These are phyloP conservation scores for Clonostachys rosea DNA, from an alignment of 2,329 filamentous ascomycete genomes.

Conservation along the genomic window DNA sequence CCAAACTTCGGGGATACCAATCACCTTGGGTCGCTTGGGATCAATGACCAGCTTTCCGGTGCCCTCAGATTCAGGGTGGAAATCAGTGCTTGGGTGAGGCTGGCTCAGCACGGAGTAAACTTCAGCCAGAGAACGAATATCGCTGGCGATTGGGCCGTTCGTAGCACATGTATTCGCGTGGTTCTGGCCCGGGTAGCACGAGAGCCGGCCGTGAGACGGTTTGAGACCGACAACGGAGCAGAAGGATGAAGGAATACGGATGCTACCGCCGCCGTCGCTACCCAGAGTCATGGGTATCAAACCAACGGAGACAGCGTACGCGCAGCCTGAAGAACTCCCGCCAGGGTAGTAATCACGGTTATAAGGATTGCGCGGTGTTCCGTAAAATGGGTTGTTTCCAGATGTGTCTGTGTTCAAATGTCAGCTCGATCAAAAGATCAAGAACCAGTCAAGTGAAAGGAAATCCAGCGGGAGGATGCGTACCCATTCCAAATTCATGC, in stretches of 20 bases:
- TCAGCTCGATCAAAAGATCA: too few relatives aligned
- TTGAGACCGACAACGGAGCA: constrained; percentile 75
- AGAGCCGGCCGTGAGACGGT: constrained; percentile 63
- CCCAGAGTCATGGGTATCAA: constrained; percentile 69
- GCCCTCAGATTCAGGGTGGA: constrained; percentile 29
- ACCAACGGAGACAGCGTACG: constrained; percentile 64
- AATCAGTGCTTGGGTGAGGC: constrained; percentile 56
- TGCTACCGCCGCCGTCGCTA: constrained; percentile 68
- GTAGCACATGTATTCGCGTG: constrained; percentile 60
- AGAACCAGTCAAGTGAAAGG: neutral
- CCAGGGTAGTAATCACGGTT: constrained; percentile 71
- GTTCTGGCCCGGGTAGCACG: constrained; percentile 52
- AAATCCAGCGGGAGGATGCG: constrained; percentile 8
- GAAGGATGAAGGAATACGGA: constrained; percentile 67
- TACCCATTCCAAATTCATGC: constrained; percentile 71
- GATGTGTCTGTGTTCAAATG: constrained; percentile 51
- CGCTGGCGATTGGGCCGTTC: constrained; percentile 62
- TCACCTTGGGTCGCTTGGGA: constrained; percentile 31
- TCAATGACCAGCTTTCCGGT: constrained; percentile 12
- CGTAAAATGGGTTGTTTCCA: constrained; percentile 68
- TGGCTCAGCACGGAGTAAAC: constrained; percentile 60
- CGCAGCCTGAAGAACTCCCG: constrained; percentile 71
- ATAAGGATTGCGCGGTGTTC: constrained; percentile 73
- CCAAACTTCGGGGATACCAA: constrained; percentile 65
- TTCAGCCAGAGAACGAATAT: constrained; percentile 61